Evolutionary conservation across 441 rosid genomes (phyloP).

Genomic region (Breynia disticha): DNA sequence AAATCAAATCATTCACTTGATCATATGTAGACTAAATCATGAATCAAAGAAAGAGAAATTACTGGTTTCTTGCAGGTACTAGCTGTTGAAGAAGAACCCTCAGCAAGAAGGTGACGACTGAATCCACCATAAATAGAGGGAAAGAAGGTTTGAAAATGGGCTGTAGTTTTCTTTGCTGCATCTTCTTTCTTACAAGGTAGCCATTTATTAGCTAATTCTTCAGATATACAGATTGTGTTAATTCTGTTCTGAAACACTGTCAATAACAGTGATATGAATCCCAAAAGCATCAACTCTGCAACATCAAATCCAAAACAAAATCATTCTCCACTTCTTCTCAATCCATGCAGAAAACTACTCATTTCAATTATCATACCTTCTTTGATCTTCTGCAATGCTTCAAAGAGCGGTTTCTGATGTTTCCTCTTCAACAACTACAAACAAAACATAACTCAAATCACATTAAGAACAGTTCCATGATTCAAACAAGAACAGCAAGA

Average conservation of each 20-base stretch:
- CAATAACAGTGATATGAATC: constrained; percentile 66
- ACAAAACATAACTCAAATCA: not conserved
- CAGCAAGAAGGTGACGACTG: constrained; percentile 52
- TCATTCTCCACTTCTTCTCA: too few species aligned
- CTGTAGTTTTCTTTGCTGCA: constrained; percentile 1
- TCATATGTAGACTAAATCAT: not conserved
- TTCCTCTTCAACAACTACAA: constrained; percentile 45
- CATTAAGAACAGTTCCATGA: not conserved
- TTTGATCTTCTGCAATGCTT: constrained; percentile 63
- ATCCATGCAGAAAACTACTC: too few species aligned
- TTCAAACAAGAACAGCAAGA: not conserved
- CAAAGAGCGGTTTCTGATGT: constrained; percentile 48
- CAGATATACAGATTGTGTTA: constrained; percentile 40
- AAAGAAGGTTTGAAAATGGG: constrained; percentile 39
- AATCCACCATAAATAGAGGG: constrained; percentile 14
- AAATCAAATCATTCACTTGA: too few species aligned
- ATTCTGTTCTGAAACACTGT: constrained; percentile 43
- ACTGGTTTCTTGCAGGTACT: not conserved
- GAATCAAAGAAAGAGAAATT: not conserved
- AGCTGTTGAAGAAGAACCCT: constrained; percentile 10
- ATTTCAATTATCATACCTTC: constrained; percentile 34
- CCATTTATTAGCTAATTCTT: constrained; percentile 31
- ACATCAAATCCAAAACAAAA: not conserved
- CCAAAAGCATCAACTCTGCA: constrained; percentile 65
- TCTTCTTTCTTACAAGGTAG: constrained; percentile 44